These are phyloP conservation scores for Cryptococcus amylolentus DNA, from an alignment of 1,284 basidiomycete species.

Conservation along the genomic window DNA sequence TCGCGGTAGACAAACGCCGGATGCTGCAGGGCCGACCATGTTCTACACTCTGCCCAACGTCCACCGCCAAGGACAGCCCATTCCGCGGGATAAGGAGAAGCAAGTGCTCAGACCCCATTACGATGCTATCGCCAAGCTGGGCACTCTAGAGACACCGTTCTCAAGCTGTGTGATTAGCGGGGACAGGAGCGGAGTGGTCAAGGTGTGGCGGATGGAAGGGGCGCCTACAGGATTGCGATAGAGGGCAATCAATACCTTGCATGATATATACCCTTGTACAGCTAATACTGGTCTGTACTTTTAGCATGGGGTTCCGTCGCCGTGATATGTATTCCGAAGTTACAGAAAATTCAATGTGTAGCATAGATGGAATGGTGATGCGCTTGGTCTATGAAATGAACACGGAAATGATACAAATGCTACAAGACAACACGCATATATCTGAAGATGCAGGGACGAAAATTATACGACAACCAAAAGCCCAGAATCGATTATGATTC, in stretches of 20 bases:
- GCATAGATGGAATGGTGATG: no score
- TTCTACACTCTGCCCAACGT: constrained; percentile 32
- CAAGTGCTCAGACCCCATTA: constrained; percentile 49
- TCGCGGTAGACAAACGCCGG: not conserved
- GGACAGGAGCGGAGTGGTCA: constrained; percentile 47
- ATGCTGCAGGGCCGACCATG: constrained; percentile 10
- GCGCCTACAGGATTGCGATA: not conserved
- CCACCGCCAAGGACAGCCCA: constrained; percentile 17
- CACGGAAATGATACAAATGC: no score
- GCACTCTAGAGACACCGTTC: constrained; percentile 45
- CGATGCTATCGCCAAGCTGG: constrained; percentile 42
- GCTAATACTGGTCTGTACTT: no score
- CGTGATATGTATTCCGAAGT: no score
- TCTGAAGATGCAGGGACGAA: no score
- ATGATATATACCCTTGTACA: not conserved
- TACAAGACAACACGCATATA: no score
- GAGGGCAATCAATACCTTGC: not conserved
- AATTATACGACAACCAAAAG: no score
- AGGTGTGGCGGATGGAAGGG: constrained; percentile 48
- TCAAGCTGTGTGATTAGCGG: constrained; percentile 45
- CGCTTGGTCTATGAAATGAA: no score
- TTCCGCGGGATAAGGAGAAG: constrained; percentile 7
- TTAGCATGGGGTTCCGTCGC: no score
- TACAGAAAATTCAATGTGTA: no score
- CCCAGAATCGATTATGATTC: no score